Evolutionary conservation across 2,329 filamentous ascomycete genomes (phyloP).

Genomic region (Ophiosphaerella herpotricha): DNA sequence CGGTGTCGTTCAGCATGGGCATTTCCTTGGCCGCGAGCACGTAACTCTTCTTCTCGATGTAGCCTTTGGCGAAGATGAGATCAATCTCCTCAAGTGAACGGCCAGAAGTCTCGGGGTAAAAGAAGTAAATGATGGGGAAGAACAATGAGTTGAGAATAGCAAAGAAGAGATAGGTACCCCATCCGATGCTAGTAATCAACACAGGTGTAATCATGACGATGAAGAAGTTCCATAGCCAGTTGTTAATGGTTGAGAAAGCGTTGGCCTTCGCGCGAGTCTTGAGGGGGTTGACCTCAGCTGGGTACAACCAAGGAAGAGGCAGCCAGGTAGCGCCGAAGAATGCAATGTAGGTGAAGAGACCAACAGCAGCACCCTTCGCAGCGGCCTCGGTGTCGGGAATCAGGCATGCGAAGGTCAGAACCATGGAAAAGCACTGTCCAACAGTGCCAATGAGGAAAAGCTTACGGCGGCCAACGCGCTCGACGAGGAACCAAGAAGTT

Average conservation of each 20-base stretch:
- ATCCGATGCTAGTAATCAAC: constrained; percentile 42
- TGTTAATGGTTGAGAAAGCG: constrained; percentile 58
- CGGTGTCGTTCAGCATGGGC: constrained; percentile 38
- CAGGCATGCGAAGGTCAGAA: constrained; percentile 48
- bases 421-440: constrained; percentile 58
- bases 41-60: constrained; percentile 42
- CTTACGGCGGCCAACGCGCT: constrained; percentile 60
- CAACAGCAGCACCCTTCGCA: constrained; percentile 60
- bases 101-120: constrained; percentile 61
- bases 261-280: constrained; percentile 62
- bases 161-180: constrained; percentile 55
- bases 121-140: constrained; percentile 59
- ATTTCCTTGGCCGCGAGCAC: constrained; percentile 45
- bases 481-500: constrained; percentile 67
- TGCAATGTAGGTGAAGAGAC: constrained; percentile 70
- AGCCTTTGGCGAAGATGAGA: constrained; percentile 52
- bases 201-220: constrained; percentile 52
- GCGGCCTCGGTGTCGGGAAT: constrained; percentile 43
- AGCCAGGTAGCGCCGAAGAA: constrained; percentile 70
- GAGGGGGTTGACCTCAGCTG: constrained; percentile 59
- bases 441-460: constrained; percentile 50
- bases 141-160: constrained; percentile 58
- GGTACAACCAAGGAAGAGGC: constrained; percentile 64
- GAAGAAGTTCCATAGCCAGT: constrained; percentile 60
- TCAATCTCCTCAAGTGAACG: constrained; percentile 59